Evolutionary conservation across 495 filamentous ascomycete species (phyloP).

Genomic region (Bacidia gigantensis): DNA sequence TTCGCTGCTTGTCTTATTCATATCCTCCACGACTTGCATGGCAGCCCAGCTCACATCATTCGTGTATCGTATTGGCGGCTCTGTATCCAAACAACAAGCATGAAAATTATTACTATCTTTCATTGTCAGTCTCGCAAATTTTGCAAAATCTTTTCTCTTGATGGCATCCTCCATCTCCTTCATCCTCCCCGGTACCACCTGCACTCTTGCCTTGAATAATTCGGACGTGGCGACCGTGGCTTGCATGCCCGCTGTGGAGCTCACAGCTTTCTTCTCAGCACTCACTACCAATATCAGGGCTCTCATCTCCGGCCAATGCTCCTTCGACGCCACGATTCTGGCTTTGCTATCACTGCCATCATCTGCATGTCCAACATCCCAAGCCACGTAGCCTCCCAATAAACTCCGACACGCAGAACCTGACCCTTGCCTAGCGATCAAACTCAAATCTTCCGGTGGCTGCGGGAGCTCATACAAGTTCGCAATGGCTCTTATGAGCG

Average conservation of each 20-base stretch:
- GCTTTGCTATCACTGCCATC: constrained; percentile 79
- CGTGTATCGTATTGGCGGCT: constrained; percentile 95
- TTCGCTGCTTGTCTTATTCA: constrained; percentile 51
- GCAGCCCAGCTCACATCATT: constrained; percentile 82
- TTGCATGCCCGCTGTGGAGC: constrained; percentile 88
- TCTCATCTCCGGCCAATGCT: constrained; percentile 91
- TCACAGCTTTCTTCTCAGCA: constrained; percentile 88
- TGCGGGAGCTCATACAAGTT: constrained; percentile 75
- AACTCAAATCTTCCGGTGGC: constrained; percentile 62
- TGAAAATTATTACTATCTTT: constrained; percentile 94
- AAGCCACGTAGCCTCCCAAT: constrained; percentile 92
- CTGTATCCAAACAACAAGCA: constrained; percentile 83
- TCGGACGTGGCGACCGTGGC: constrained; percentile 77
- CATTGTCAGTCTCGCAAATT: constrained; percentile 88
- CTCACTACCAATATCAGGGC: constrained; percentile 81
- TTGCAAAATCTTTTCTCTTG: constrained; percentile 57
- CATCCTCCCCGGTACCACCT: constrained; percentile 76
- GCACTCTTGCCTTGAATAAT: constrained; percentile 61
- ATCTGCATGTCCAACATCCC: constrained; percentile 55
- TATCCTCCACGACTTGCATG: constrained; percentile 72
- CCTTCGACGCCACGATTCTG: constrained; percentile 67
- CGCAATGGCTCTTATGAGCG: constrained; percentile 83
- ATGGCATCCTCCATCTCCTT: constrained; percentile 75
- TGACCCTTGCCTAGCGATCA: constrained; percentile 88
- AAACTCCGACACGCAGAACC: constrained; percentile 84